phyloP scores from a whole-genome alignment of 805 yeast species.

The Priceomyces melissophilus region DNA sequence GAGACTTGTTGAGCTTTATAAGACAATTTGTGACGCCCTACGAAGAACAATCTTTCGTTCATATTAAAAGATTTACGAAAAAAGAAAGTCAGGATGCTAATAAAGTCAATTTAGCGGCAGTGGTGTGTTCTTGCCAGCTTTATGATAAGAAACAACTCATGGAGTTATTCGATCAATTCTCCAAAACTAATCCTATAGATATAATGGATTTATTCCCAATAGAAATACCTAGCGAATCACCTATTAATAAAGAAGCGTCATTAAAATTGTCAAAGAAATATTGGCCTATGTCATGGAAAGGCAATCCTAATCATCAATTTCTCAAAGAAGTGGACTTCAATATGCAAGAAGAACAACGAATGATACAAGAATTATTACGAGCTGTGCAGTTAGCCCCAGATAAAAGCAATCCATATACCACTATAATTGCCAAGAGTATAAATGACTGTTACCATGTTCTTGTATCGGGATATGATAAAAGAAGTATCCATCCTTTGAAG shows the following conservation, averaged over 20 bases:
- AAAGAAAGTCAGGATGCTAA: slow-evolving; percentile 1
- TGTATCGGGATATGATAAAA: slow-evolving; percentile 39
- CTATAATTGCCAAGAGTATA: slow-evolving; percentile 62
- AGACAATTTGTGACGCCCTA: slow-evolving; percentile 22
- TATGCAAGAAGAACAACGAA: slow-evolving; percentile 36
- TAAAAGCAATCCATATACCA: slow-evolving; percentile 44
- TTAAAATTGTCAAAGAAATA: slow-evolving; percentile 58
- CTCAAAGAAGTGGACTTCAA: slow-evolving; percentile 55
- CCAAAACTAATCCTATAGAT: slow-evolving; percentile 8
- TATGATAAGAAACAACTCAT: slow-evolving; percentile 18
- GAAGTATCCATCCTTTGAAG: slow-evolving; percentile 46
- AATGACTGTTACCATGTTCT: slow-evolving; percentile 33
- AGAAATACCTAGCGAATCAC: slow-evolving; percentile 58
- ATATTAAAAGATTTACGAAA: slow-evolving; percentile 57
- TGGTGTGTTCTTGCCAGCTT: slow-evolving; percentile 45
- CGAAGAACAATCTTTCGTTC: slow-evolving; percentile 29
- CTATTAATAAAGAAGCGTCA: slow-evolving; percentile 67
- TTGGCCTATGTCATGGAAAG: slow-evolving; percentile 96
- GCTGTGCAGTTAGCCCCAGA: slow-evolving; percentile 4
- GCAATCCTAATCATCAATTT: slow-evolving; percentile 76
- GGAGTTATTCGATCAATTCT: slow-evolving; percentile 15
- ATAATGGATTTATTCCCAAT: slow-evolving; percentile 12
- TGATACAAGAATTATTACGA: slow-evolving; percentile 14
- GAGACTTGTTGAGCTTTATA: slow-evolving; percentile 22
- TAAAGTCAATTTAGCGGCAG: slow-evolving; percentile 27